These are phyloP conservation scores for Ziziphus jujuba DNA, from an alignment of 306 rosid genomes.

Conservation along the genomic window DNA sequence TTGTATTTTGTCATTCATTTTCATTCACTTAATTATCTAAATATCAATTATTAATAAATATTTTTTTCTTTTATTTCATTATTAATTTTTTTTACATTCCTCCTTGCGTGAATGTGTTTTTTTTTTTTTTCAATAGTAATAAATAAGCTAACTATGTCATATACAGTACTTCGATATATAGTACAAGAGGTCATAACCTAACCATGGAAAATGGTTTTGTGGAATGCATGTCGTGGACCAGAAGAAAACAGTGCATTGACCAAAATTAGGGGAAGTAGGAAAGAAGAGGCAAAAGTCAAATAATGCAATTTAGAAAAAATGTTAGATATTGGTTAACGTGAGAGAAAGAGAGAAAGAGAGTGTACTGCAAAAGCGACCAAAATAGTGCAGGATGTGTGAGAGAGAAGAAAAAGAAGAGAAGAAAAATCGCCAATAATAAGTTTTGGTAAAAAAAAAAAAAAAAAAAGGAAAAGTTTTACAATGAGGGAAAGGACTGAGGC, in stretches of 20 bases:
- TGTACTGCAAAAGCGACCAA: conserved; percentile 18
- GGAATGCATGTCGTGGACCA: not conserved
- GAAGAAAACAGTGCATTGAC: not conserved
- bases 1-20: no score
- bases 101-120: no score
- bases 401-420: conserved; percentile 9
- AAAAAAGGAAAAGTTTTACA: conserved; percentile 16
- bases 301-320: not conserved
- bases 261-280: not conserved
- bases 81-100: no score
- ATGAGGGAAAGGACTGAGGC: not conserved
- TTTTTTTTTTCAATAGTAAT: no score
- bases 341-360: not conserved
- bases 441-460: conserved; percentile 5
- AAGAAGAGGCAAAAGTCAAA: conserved; percentile 18
- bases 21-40: no score
- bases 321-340: conserved; percentile 19
- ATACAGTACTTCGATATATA: no score
- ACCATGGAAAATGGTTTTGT: no score
- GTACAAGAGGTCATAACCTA: no score
- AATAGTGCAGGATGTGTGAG: conserved; percentile 28
- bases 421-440: conserved; percentile 26
- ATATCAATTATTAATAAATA: no score
- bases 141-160: no score
- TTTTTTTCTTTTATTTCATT: no score